phyloP scores from a whole-genome alignment of 441 rosid species.

The Euphorbia corollata region DNA sequence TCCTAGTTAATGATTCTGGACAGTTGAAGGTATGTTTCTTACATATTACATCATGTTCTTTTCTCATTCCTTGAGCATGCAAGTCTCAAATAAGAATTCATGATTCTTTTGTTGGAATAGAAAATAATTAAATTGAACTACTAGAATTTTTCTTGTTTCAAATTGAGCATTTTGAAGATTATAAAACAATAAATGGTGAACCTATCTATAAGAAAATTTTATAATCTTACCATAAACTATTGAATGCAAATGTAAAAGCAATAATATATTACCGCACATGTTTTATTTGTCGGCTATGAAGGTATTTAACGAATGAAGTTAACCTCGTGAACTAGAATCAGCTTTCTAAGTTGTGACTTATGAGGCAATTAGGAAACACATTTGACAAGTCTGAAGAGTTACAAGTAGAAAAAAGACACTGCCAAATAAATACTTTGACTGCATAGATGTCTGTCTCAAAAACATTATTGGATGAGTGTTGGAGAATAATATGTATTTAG shows the following conservation, averaged over 20 bases:
- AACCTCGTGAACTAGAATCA: no score
- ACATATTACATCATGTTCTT: slow-evolving; percentile 9
- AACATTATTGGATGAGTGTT: neutral
- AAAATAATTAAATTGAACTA: neutral
- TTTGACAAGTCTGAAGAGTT: neutral
- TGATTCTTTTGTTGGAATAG: neutral
- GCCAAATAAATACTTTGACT: neutral
- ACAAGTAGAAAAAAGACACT: neutral
- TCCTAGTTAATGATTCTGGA: slow-evolving; percentile 79
- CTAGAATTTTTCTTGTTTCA: neutral
- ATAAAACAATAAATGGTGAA: no score
- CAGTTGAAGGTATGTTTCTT: slow-evolving; percentile 58
- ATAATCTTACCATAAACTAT: no score
- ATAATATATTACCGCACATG: no score
- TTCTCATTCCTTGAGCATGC: neutral
- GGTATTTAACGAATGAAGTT: no score
- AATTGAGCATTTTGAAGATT: no score
- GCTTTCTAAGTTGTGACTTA: neutral
- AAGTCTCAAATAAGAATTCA: slow-evolving; percentile 3
- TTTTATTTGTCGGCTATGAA: no score
- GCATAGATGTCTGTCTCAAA: neutral
- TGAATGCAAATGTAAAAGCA: no score
- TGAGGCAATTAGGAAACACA: neutral
- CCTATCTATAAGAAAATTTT: no score
- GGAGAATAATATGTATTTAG: neutral